These are phyloP conservation scores for Lactarius quietus DNA, from an alignment of 768 basidiomycete species.

Conservation along the genomic window DNA sequence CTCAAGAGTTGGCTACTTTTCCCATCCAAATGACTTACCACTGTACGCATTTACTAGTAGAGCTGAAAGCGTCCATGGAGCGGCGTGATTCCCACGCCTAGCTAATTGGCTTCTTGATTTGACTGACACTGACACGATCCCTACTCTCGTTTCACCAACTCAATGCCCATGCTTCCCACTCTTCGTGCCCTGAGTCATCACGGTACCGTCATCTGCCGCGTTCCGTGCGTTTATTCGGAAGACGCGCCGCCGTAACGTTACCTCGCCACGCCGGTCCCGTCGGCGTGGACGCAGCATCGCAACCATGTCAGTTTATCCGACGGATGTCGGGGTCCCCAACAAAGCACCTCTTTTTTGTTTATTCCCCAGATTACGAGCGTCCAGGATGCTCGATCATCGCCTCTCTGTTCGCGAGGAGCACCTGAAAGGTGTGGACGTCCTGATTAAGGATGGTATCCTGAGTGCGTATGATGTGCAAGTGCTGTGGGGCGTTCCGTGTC, in stretches of 20 bases:
- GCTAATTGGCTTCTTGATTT: no score
- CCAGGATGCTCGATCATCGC: conserved; percentile 28
- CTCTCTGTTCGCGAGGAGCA: conserved; percentile 31
- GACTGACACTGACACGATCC: no score
- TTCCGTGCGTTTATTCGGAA: background rate
- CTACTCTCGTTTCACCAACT: background rate
- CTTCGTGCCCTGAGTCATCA: background rate
- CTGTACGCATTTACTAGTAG: no score
- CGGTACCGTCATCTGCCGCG: background rate
- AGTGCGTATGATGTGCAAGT: conserved; percentile 17
- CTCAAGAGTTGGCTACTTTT: no score
- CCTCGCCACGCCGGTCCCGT: background rate
- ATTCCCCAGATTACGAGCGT: conserved; percentile 34
- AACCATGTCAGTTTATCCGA: background rate
- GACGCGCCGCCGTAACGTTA: background rate
- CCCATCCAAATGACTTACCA: no score
- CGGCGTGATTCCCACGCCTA: background rate
- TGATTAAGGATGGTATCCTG: conserved; percentile 14
- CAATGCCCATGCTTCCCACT: background rate
- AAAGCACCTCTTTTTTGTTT: conserved; percentile 30
- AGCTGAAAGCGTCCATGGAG: no score
- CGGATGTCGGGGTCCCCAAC: conserved; percentile 10
- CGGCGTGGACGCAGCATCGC: background rate
- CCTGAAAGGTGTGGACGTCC: conserved; percentile 20
- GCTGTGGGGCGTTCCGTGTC: no score